Evolutionary conservation across 306 rosid species (phyloP).

Genomic region (Begonia peltatifolia): DNA sequence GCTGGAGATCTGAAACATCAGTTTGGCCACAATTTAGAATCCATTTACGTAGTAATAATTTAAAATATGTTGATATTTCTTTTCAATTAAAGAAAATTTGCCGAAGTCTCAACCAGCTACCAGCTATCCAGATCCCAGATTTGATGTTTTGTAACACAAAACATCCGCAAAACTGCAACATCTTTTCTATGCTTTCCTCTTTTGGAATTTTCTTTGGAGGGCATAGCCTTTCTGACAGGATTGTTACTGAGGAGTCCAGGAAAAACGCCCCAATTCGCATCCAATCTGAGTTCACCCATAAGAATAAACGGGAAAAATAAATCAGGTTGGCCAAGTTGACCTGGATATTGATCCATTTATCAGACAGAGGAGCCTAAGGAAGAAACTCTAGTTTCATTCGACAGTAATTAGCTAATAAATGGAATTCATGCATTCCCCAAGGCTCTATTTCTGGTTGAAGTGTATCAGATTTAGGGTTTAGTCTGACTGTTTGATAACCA

Average conservation of each 20-base stretch:
- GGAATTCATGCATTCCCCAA: too few species aligned
- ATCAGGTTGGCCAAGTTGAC: too few species aligned
- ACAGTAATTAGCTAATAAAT: too few species aligned
- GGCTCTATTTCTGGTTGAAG: too few species aligned
- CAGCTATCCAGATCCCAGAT: conserved; percentile 86
- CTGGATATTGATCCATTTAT: too few species aligned
- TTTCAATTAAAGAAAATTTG: too few species aligned
- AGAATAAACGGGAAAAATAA: conserved; percentile 5
- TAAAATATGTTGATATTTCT: too few species aligned
- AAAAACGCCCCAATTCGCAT: conserved; percentile 91
- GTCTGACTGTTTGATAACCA: too few species aligned
- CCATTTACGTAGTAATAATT: conserved; percentile 1
- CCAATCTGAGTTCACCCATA: conserved; percentile 53
- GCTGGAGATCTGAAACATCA: conserved; percentile 77
- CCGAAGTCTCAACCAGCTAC: too few species aligned
- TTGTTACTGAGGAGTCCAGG: conserved; percentile 52
- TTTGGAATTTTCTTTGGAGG: conserved; percentile 26
- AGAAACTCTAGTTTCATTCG: too few species aligned
- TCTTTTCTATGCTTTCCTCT: conserved; percentile 26
- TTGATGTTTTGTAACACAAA: conserved; percentile 56
- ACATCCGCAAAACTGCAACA: conserved; percentile 49
- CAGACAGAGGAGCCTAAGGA: too few species aligned
- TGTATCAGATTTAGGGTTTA: too few species aligned
- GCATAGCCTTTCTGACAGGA: conserved; percentile 47
- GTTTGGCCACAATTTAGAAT: neutral